Evolutionary conservation across 2,329 filamentous ascomycete species (phyloP).

Genomic region (Phaeosphaeriaceae sp.): DNA sequence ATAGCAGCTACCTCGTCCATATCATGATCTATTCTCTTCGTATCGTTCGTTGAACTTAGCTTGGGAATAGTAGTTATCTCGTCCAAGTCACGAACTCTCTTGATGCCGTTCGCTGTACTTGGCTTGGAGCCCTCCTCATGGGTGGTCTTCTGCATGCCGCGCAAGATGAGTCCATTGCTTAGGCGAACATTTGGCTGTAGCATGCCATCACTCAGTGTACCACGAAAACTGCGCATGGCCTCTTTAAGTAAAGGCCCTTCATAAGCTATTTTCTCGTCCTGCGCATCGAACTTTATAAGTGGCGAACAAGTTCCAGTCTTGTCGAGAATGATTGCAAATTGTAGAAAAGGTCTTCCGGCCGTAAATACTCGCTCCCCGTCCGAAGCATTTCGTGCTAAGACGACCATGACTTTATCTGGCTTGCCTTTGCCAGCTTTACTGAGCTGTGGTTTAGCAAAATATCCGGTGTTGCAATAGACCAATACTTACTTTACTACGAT

Average conservation of each 20-base stretch:
- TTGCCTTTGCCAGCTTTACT: not conserved
- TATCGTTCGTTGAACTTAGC: too few species aligned
- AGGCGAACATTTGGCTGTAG: slow-evolving; percentile 30
- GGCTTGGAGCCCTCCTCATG: too few species aligned
- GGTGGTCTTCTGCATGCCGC: not conserved
- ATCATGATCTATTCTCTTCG: not conserved
- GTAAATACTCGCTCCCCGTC: not conserved
- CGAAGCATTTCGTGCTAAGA: not conserved
- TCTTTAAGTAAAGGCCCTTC: not conserved
- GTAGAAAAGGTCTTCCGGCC: not conserved
- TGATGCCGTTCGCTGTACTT: too few species aligned
- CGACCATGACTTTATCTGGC: not conserved
- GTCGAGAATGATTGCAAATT: not conserved
- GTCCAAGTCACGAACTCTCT: not conserved
- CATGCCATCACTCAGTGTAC: slow-evolving; percentile 24
- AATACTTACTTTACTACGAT: slow-evolving; percentile 20
- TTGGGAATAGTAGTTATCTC: not conserved
- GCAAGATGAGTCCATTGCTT: slow-evolving; percentile 19
- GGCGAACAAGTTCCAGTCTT: not conserved
- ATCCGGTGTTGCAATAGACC: not conserved
- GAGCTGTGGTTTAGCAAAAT: not conserved
- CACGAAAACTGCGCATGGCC: slow-evolving; percentile 22
- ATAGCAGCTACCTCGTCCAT: not conserved
- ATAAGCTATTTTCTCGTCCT: not conserved
- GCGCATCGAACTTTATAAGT: not conserved